Base-by-base conservation (phyloP, 225 moss, liverwort and hornwort genomes). In the Takakia lepidozioides region DNA sequence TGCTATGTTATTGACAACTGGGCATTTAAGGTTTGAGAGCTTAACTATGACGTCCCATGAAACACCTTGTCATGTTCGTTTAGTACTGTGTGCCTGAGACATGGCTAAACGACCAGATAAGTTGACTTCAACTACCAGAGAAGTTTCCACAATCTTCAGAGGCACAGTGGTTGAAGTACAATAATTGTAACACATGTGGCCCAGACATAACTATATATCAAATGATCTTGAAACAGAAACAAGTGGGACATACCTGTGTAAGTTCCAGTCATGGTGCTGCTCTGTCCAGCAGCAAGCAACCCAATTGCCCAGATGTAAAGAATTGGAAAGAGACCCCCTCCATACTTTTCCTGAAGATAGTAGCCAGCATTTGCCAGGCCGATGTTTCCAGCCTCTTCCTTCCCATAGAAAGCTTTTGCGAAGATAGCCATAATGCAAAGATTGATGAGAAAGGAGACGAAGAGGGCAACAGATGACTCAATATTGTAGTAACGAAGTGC, bases 261-360 rank as follows among this genome's bases (percentile, higher is more conserved):
- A 29, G 91, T 91, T 66, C 91, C 91, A 2, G 91, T 91, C 91
- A 91, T 84, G n/a, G 91, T 91, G 69, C 86, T 86, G 67, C 91
- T 91, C 60, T 91, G 91, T 4, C 91, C 91, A 39, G 91, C 91
- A 46, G 86, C 83, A 36, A 91, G 62, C 65, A 91, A 75, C 57
- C 91, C 91, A 56, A 91, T 73, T 49, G 91, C 91, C 91, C 91
- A 91, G 8, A 91, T 91, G 43, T 91, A 87, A 15, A 91, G 54
- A 48, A 91, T 84, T 16, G 91, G 91, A 43, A 91, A 87, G 37
- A 67, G 66, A 6, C 86, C 83, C 54, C 84, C 87, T 3, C 91
- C 91, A 51, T 76, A 91, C 59, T 81, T 64, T 52, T 55, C 21
- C 56, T 91, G 78, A 38, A 91, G 81, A 57, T 86, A 91, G 24